A percentile compares a stretch with the other conserved stretches of the same genome.
Conservation (phyloP, 768 basidiomycete genomes). For the Mycena sanguinolenta region DNA sequence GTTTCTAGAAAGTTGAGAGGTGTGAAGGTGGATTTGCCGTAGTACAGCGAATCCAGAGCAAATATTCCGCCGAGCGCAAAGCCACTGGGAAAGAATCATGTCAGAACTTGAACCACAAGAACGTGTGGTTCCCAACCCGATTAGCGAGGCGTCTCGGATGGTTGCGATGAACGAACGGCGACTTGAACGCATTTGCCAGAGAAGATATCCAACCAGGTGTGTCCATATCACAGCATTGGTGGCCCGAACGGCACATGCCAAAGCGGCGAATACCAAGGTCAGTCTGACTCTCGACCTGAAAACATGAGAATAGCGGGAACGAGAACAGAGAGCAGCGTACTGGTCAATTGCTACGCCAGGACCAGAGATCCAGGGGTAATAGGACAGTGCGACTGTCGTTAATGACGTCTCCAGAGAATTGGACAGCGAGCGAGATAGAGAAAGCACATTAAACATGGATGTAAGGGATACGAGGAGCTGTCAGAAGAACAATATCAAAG, state of each 20-base stretch:
- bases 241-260: conserved; percentile 88
- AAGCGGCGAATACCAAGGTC: conserved; percentile 71
- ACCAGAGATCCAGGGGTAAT: conserved; percentile 80
- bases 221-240: conserved; percentile 92
- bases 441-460: conserved; percentile 89
- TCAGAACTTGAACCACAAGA: conserved; percentile 31
- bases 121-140: conserved; percentile 59
- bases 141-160: conserved; percentile 52
- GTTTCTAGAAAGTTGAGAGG: conserved; percentile 85
- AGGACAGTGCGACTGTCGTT: conserved; percentile 79
- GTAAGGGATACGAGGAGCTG: conserved; percentile 86
- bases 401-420: conserved; percentile 94
- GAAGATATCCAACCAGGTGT: conserved; percentile 70
- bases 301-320: not conserved
- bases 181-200: conserved; percentile 65
- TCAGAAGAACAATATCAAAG: conserved; percentile 9
- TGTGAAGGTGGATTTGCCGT: conserved; percentile 76
- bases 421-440: conserved; percentile 89
- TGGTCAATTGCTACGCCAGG: conserved; percentile 54
- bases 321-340: conserved; percentile 40
- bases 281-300: conserved; percentile 50
- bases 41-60: conserved; percentile 78
- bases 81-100: conserved; percentile 40
- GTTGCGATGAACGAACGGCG: conserved; percentile 47
- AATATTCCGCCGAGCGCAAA: conserved; percentile 48